Percentiles rank a stretch among this genome's conserved stretches.
Evolutionary conservation across 2,329 filamentous ascomycete species (phyloP).

Genomic region (Xylariaceae sp.): DNA sequence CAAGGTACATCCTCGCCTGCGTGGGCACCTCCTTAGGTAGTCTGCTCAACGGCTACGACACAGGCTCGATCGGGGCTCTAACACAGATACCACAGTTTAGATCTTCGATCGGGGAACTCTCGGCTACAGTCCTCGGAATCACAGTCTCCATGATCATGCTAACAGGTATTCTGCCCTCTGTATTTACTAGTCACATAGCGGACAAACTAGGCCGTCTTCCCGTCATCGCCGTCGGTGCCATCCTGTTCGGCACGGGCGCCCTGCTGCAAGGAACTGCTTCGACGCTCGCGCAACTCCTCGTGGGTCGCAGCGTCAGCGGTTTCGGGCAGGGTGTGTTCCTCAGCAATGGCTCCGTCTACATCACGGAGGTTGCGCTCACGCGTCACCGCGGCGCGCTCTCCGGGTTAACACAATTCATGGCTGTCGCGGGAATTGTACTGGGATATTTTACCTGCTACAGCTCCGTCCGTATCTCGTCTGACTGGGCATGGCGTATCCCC

Average conservation of each 20-base stretch:
- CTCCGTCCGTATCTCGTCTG: constrained; percentile 41
- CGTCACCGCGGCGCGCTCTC: constrained; percentile 47
- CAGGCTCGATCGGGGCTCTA: constrained; percentile 34
- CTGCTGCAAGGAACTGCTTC: constrained; percentile 47
- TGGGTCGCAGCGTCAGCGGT: constrained; percentile 52
- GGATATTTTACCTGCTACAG: constrained; percentile 62
- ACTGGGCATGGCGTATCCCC: constrained; percentile 53
- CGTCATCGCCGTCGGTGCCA: constrained; percentile 44
- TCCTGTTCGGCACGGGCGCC: constrained; percentile 50
- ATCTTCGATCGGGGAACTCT: constrained; percentile 41
- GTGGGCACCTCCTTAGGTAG: constrained; percentile 31
- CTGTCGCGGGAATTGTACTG: constrained; percentile 45
- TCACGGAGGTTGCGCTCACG: constrained; percentile 57
- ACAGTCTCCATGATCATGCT: constrained; percentile 58
- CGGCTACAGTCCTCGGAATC: constrained; percentile 51
- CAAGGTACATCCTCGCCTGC: constrained; percentile 33
- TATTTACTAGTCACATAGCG: constrained; percentile 53
- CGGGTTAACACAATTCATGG: constrained; percentile 50
- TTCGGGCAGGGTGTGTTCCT: constrained; percentile 57
- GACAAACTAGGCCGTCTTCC: constrained; percentile 47
- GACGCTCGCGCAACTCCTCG: constrained; percentile 48
- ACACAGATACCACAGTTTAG: constrained; percentile 32
- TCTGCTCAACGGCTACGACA: constrained; percentile 36
- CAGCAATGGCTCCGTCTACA: constrained; percentile 54
- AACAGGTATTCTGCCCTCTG: constrained; percentile 52